These are phyloP conservation scores for Kingdonia uniflora DNA, from an alignment of 164 flowering plant genomes.

Conservation along the genomic window DNA sequence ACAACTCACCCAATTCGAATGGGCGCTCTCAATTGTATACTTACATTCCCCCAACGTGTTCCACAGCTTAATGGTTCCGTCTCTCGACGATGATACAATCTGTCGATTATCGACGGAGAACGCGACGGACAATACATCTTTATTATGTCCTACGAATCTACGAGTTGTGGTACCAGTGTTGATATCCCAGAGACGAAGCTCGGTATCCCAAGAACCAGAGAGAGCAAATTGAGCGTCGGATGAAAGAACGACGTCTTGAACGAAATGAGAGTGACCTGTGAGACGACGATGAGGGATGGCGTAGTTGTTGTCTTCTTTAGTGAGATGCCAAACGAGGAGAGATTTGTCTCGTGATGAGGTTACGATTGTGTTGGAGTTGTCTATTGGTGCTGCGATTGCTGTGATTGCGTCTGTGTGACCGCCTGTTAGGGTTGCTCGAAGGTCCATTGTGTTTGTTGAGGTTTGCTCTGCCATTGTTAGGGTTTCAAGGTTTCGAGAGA, in stretches of 20 bases:
- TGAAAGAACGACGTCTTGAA: constrained; percentile 3
- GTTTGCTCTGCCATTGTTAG: too few relatives aligned
- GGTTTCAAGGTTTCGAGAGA: too few relatives aligned
- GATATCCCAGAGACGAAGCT: neutral
- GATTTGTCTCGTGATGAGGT: constrained; percentile 3
- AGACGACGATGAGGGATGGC: neutral
- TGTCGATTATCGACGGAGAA: neutral
- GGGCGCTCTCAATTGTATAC: neutral
- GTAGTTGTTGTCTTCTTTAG: neutral
- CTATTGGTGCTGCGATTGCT: constrained; percentile 1
- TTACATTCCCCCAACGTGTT: neutral
- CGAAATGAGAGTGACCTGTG: constrained; percentile 2
- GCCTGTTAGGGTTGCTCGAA: too few relatives aligned
- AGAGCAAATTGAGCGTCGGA: constrained; percentile 2
- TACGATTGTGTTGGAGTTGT: neutral
- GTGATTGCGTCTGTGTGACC: constrained; percentile 1
- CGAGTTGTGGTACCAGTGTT: constrained; percentile 1
- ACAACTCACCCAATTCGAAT: neutral
- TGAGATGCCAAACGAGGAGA: neutral
- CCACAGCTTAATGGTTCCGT: neutral
- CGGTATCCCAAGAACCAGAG: constrained; percentile 2
- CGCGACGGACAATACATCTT: constrained; percentile 1
- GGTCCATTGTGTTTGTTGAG: too few relatives aligned
- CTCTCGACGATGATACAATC: neutral
- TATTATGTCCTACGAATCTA: neutral